Evolutionary conservation across 345 rosid genomes (phyloP), one percentile per base, ranked within the genome.

Genomic region (Citropsis articulata): DNA sequence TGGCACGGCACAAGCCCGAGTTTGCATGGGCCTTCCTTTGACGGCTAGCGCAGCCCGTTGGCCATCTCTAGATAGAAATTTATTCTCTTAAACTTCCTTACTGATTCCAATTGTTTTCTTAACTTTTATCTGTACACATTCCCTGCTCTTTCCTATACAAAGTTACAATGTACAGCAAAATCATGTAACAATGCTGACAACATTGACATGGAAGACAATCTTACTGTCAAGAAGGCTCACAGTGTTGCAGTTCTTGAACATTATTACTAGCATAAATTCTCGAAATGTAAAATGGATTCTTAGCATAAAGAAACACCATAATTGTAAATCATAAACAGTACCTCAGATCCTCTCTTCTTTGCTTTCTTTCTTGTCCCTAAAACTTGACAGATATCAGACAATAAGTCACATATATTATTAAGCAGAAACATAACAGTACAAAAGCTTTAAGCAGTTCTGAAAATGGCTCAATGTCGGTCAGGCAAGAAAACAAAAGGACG

Each of bases 281-380:
- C 1, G 36, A 53, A 55, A 25, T 40, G 53, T 24, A 38, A 72
- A 42, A 65, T 18, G 40, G 69, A 19, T 70, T 36, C 73, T 21
- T 57, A 75, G 9, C 9, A 81, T 40, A 38, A 56, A 70, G 66
- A 66, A 81, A 36, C 28, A 62, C 19, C 12, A 27, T 24, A 66
- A 36, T 63, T 64, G 19, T 48, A 42, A 77, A 63, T 56, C 28
- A 70, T 10, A 63, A 24, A 72, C 27, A 27, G 56, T 86, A 88
- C 89, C 89, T 86, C 84, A 25, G n/a, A 36, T 62, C 36, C 55
- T 64, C 74, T 80, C 81, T 83, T 82, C 88, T 78, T 82, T 64
- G 56, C 69, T 65, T 66, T 71, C 69, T 40, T 24, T 82, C 79
- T 78, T 31, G 83, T 64, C 75, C 85, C 89, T 85, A 59, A 77